Evolutionary conservation across 2,329 filamentous ascomycete genomes (phyloP).

Genomic region (Verticillium dahliae): DNA sequence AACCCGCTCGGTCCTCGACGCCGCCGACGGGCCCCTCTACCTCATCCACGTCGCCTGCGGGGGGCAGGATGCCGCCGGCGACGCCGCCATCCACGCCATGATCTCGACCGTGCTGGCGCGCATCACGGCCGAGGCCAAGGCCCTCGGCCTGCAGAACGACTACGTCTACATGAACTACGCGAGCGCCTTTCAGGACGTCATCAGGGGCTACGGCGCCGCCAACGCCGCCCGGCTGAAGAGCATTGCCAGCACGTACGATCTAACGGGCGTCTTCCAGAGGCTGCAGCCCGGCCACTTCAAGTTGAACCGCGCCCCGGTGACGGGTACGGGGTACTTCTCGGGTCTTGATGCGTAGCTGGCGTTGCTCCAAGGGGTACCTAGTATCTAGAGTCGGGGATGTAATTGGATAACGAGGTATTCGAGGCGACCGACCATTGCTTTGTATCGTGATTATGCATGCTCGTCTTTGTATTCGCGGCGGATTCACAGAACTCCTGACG

Average conservation of each 20-base stretch:
- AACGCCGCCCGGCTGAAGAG: conserved; percentile 23
- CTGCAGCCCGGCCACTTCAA: conserved; percentile 23
- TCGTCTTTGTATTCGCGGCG: no score
- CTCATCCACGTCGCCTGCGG: conserved; percentile 13
- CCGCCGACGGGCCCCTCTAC: conserved; percentile 17
- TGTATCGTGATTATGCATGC: no score
- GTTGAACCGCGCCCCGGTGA: conserved; percentile 12
- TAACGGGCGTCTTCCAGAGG: conserved; percentile 23
- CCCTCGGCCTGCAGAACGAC: conserved; percentile 9
- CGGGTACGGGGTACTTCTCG: conserved; percentile 6
- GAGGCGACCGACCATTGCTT: no score
- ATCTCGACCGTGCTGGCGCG: background rate
- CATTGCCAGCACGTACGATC: conserved; percentile 25
- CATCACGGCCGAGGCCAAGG: conserved; percentile 2
- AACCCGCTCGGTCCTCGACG: conserved; percentile 28
- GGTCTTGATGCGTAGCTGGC: background rate
- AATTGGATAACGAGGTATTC: no score
- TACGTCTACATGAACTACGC: conserved; percentile 38
- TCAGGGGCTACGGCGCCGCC: conserved; percentile 28
- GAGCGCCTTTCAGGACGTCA: conserved; percentile 26
- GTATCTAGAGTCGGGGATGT: no score
- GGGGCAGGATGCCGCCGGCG: conserved; percentile 14
- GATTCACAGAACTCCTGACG: no score
- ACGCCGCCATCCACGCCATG: conserved; percentile 11
- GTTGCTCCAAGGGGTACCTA: no score